These are phyloP conservation scores for Fomitopsis pinicola DNA, from an alignment of 1,284 basidiomycete genomes.

Conservation along the genomic window DNA sequence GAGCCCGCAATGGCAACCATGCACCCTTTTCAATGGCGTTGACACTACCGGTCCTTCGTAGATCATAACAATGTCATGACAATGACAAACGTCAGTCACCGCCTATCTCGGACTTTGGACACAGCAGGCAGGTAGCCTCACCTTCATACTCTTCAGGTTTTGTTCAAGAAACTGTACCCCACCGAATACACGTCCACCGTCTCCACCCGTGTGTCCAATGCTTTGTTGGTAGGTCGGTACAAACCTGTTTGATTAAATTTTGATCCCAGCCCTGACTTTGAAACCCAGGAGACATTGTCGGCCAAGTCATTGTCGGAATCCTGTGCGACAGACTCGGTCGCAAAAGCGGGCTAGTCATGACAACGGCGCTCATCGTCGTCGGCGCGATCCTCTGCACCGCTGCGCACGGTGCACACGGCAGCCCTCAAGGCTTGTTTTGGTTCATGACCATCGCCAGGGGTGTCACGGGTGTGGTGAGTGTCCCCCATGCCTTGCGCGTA, in stretches of 20 bases:
- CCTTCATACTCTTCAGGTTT: slow-evolving; percentile 35
- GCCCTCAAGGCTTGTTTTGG: slow-evolving; percentile 66
- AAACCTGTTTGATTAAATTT: not conserved
- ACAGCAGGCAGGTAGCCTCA: not conserved
- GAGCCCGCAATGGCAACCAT: not conserved
- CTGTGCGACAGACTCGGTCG: slow-evolving; percentile 71
- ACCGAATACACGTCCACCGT: slow-evolving; percentile 53
- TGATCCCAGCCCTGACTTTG: not conserved
- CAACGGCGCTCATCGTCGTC: slow-evolving; percentile 66
- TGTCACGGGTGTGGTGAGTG: slow-evolving; percentile 61
- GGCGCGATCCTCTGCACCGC: slow-evolving; percentile 72
- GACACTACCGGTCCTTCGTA: not conserved
- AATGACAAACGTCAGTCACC: not conserved
- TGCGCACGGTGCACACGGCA: slow-evolving; percentile 60
- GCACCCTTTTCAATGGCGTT: not conserved
- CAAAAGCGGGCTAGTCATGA: slow-evolving; percentile 66
- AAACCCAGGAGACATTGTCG: slow-evolving; percentile 52
- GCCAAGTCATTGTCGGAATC: slow-evolving; percentile 65
- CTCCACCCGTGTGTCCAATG: slow-evolving; percentile 70
- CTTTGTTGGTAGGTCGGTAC: slow-evolving; percentile 61
- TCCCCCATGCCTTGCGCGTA: too few species aligned
- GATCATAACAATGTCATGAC: slow-evolving; percentile 3
- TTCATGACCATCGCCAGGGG: slow-evolving; percentile 73
- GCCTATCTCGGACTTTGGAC: not conserved
- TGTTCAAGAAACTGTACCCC: slow-evolving; percentile 60